phyloP scores from a whole-genome alignment of 2,329 filamentous ascomycete species.

The Beauveria asiatica region DNA sequence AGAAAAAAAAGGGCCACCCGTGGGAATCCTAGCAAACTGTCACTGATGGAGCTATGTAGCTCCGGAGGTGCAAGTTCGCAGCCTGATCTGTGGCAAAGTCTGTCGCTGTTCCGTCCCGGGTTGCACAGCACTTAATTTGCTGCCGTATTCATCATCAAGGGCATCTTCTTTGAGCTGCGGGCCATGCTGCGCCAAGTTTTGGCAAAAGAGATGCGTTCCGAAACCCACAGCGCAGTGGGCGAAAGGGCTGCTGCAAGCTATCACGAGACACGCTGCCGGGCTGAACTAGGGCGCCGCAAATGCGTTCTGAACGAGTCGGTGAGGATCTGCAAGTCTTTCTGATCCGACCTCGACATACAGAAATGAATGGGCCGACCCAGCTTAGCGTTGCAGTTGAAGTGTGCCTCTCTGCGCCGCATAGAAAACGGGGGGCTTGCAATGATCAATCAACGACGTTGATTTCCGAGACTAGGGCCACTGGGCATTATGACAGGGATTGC shows the following conservation, averaged over 20 bases:
- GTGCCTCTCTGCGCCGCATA: background rate
- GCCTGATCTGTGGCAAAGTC: background rate
- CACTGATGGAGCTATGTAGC: background rate
- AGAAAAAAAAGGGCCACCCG: background rate
- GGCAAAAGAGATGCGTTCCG: constrained; percentile 2
- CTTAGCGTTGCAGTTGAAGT: background rate
- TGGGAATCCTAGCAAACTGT: background rate
- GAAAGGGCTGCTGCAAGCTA: constrained; percentile 6
- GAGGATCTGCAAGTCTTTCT: constrained; percentile 7
- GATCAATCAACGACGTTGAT: background rate
- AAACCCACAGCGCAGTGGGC: background rate
- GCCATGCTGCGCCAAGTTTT: background rate
- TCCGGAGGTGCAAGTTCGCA: background rate
- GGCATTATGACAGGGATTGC: background rate
- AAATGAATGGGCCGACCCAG: background rate
- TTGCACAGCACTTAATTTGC: background rate
- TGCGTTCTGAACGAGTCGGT: constrained; percentile 5
- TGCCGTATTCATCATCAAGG: background rate
- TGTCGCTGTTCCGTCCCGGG: background rate
- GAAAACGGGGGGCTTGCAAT: background rate
- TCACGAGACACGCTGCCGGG: constrained; percentile 3
- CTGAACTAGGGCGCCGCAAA: constrained; percentile 7
- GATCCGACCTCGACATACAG: background rate
- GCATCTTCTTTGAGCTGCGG: background rate
- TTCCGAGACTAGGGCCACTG: background rate